Conservation (phyloP, 345 rosid species). For the Salix purpurea region DNA sequence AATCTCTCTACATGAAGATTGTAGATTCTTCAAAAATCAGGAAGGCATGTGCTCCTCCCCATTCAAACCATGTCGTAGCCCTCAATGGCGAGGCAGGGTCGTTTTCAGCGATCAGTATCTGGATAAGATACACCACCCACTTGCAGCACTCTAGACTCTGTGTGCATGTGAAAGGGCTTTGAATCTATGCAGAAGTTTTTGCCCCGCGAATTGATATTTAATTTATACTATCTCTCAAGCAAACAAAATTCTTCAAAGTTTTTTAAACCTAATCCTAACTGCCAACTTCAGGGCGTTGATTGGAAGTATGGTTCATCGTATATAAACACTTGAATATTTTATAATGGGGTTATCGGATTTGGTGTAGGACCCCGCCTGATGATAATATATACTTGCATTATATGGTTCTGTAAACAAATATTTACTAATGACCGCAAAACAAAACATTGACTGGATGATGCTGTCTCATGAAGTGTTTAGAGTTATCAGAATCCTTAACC, state of each 20-base stretch:
- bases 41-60: neutral
- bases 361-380: neutral
- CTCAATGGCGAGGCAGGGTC: neutral
- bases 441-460: neutral
- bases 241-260: neutral
- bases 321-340: neutral
- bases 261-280: conserved; percentile 15
- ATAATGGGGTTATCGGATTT: neutral
- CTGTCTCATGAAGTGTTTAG: neutral
- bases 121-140: neutral
- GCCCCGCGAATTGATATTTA: neutral
- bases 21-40: neutral
- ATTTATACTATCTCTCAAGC: neutral
- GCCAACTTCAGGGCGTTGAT: neutral
- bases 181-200: neutral
- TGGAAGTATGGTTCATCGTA: neutral
- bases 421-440: neutral
- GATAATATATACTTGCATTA: neutral
- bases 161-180: neutral
- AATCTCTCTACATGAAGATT: neutral
- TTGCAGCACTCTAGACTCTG: neutral
- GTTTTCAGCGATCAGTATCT: neutral
- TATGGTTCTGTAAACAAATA: neutral
- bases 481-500: neutral
- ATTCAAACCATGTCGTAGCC: neutral